phyloP scores from a whole-genome alignment of 805 yeast species.

The Metschnikowia orientalis region DNA sequence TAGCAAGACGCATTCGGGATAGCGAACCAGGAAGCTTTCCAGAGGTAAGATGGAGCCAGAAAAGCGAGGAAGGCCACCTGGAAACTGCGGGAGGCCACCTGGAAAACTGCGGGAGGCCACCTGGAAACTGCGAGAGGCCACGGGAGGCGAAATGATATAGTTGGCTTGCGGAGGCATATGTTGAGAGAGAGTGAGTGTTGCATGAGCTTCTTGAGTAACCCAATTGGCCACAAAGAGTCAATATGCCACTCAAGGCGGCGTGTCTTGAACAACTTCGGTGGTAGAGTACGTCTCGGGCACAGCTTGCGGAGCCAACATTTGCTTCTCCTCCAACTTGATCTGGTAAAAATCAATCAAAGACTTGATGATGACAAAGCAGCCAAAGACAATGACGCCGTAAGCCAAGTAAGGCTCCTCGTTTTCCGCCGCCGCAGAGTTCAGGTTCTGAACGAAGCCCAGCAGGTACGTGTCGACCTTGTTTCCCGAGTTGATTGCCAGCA shows the following conservation, averaged over 20 bases:
- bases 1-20: too few relatives aligned
- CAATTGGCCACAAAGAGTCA: too few relatives aligned
- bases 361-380: slow-evolving; percentile 59
- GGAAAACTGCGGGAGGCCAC: too few relatives aligned
- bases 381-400: slow-evolving; percentile 60
- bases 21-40: too few relatives aligned
- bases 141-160: too few relatives aligned
- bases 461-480: slow-evolving; percentile 26
- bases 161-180: too few relatives aligned
- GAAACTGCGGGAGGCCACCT: too few relatives aligned
- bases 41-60: too few relatives aligned
- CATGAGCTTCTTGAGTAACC: too few relatives aligned
- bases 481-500: slow-evolving; percentile 24
- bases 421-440: slow-evolving; percentile 10
- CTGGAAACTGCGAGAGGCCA: too few relatives aligned
- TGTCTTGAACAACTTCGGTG: slow-evolving; percentile 11
- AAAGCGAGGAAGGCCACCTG: too few relatives aligned
- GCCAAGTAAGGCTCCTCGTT: slow-evolving; percentile 49
- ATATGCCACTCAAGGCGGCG: slow-evolving; percentile 7
- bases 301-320: slow-evolving; percentile 45
- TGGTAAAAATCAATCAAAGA: slow-evolving; percentile 67
- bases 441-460: slow-evolving; percentile 32
- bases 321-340: slow-evolving; percentile 73
- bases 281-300: slow-evolving; percentile 12
- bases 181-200: too few relatives aligned